These are phyloP conservation scores for Trichoderma oligosporum DNA, from an alignment of 2,329 filamentous ascomycete genomes.

Conservation along the genomic window DNA sequence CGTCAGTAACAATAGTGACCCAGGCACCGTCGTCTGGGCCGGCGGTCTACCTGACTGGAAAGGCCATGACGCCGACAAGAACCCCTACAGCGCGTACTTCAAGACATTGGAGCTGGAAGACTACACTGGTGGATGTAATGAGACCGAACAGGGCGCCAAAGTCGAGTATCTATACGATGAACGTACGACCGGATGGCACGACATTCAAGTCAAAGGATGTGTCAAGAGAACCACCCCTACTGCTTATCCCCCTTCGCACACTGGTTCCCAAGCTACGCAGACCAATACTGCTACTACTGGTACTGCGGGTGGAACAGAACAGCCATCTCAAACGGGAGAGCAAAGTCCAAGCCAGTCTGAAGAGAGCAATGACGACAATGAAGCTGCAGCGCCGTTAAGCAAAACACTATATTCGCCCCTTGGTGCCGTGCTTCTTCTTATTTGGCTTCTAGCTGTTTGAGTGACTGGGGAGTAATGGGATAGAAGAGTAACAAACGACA, in stretches of 20 bases:
- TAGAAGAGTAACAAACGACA: not conserved
- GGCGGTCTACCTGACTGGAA: constrained; percentile 48
- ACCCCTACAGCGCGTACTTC: constrained; percentile 29
- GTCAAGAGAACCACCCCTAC: constrained; percentile 22
- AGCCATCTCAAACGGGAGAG: constrained; percentile 11
- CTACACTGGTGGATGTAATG: constrained; percentile 30
- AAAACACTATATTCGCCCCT: constrained; percentile 18
- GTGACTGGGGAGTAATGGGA: not conserved
- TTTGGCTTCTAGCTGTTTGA: constrained; percentile 20
- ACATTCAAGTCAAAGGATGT: constrained; percentile 30
- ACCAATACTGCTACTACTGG: not conserved
- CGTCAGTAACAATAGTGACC: constrained; percentile 45
- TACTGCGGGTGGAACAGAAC: not conserved
- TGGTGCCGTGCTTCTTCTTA: constrained; percentile 19
- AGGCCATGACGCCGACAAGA: constrained; percentile 20
- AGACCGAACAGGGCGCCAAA: constrained; percentile 7
- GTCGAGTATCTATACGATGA: constrained; percentile 32
- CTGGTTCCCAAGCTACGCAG: not conserved
- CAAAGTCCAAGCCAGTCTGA: constrained; percentile 4
- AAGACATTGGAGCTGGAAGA: constrained; percentile 29
- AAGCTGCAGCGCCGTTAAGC: constrained; percentile 13
- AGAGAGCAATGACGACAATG: not conserved
- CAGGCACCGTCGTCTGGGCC: constrained; percentile 65
- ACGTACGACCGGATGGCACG: constrained; percentile 29
- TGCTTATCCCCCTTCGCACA: not conserved